Conservation (phyloP, 768 basidiomycete genomes). For the Paxillus rubicundulus region DNA sequence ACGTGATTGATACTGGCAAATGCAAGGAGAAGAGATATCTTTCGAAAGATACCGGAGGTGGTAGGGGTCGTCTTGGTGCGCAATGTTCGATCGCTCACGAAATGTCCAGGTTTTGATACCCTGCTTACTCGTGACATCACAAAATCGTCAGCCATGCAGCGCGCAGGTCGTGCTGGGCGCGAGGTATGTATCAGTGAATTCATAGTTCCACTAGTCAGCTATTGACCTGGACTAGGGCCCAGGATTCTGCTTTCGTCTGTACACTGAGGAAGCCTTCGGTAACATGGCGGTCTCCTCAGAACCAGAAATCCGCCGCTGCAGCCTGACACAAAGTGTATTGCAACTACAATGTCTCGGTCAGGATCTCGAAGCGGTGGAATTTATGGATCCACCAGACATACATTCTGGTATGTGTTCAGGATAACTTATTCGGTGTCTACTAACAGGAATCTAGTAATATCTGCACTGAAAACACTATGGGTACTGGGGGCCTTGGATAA, state of each 20-base stretch:
- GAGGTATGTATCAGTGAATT: slow-evolving; percentile 47
- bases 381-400: slow-evolving; percentile 83
- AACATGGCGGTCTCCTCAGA: slow-evolving; percentile 63
- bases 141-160: slow-evolving; percentile 87
- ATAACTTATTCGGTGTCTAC: not conserved
- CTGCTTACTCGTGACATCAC: slow-evolving; percentile 80
- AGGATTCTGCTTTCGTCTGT: slow-evolving; percentile 89
- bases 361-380: slow-evolving; percentile 76
- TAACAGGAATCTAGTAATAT: slow-evolving; percentile 41
- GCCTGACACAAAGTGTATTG: slow-evolving; percentile 78
- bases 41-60: slow-evolving; percentile 64
- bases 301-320: slow-evolving; percentile 90
- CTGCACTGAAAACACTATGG: slow-evolving; percentile 70
- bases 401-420: slow-evolving; percentile 60
- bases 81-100: not conserved
- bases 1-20: slow-evolving; percentile 94
- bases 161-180: slow-evolving; percentile 95
- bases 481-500: slow-evolving; percentile 77
- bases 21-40: slow-evolving; percentile 93
- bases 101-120: slow-evolving; percentile 74
- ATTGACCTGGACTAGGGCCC: slow-evolving; percentile 47
- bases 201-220: not conserved
- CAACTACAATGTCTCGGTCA: slow-evolving; percentile 84
- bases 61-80: slow-evolving; percentile 31
- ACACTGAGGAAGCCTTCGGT: slow-evolving; percentile 79